Conservation (phyloP, 768 basidiomycete species). For the Phaeotremella fagi region DNA sequence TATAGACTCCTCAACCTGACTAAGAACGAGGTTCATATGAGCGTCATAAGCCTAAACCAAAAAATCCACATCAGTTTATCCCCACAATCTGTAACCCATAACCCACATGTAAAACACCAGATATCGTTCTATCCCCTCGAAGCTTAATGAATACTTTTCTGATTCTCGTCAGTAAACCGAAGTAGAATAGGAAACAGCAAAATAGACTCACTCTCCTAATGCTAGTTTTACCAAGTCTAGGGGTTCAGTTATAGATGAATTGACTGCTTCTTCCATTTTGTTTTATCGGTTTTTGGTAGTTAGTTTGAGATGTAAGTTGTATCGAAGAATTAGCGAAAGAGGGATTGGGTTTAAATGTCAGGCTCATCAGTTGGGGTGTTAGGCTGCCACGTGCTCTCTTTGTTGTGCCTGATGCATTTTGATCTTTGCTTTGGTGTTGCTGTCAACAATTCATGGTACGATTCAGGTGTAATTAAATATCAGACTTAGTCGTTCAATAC, state of each 20-base stretch:
- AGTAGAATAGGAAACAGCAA: no score
- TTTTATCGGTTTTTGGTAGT: no score
- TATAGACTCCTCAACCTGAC: constrained; percentile 95
- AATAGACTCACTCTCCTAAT: constrained; percentile 73
- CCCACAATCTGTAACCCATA: not conserved
- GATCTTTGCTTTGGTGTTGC: no score
- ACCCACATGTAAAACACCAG: constrained; percentile 85
- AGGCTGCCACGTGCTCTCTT: no score
- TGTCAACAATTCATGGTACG: no score
- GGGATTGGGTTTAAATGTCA: no score
- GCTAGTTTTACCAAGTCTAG: constrained; percentile 96
- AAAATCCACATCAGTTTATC: not conserved
- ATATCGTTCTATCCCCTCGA: constrained; percentile 85
- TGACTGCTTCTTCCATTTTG: constrained; percentile 42
- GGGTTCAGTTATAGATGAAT: constrained; percentile 59
- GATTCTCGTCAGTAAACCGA: not conserved
- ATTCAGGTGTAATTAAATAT: no score
- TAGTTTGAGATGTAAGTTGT: no score
- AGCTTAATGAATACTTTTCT: constrained; percentile 92
- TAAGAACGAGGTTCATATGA: constrained; percentile 99
- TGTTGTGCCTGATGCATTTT: no score
- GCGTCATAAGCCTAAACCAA: constrained; percentile 88
- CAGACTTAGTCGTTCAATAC: no score
- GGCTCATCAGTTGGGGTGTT: no score
- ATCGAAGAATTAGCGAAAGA: no score